Evolutionary conservation across 1,139 yeast species (phyloP).

Genomic region (Kodamaea plutei): DNA sequence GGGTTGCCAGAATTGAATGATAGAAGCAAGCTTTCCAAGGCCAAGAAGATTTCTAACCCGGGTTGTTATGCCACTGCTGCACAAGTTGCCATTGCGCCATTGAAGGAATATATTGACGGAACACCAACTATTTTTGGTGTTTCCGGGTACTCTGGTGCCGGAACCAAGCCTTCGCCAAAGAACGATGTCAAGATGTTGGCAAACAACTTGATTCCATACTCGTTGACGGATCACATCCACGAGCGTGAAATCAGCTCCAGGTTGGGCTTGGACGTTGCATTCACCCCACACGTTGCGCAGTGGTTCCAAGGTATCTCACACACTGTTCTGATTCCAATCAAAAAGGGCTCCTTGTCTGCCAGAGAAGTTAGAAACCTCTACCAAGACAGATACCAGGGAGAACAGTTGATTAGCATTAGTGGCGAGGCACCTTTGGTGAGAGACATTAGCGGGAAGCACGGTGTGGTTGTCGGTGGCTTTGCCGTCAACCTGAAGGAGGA

Average conservation of each 20-base stretch:
- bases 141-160: constrained; percentile 98
- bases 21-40: constrained; percentile 62
- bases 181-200: constrained; percentile 72
- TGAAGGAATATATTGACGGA: constrained; percentile 58
- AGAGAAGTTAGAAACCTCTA: constrained; percentile 82
- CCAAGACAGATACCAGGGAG: constrained; percentile 86
- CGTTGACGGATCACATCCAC: constrained; percentile 93
- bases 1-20: constrained; percentile 84
- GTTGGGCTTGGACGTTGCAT: constrained; percentile 76
- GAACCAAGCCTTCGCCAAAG: constrained; percentile 96
- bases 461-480: constrained; percentile 92
- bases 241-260: constrained; percentile 87
- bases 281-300: constrained; percentile 96
- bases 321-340: constrained; percentile 87
- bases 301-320: constrained; percentile 99
- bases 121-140: constrained; percentile 89
- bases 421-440: constrained; percentile 92
- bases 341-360: constrained; percentile 61
- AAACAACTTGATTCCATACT: constrained; percentile 89
- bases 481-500: constrained; percentile 86
- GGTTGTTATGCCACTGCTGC: constrained; percentile 99
- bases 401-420: constrained; percentile 74
- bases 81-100: constrained; percentile 87
- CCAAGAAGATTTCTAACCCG: constrained; percentile 88
- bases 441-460: constrained; percentile 91